Base-by-base conservation (phyloP, 768 basidiomycete genomes). In the Gelatoporia subvermispora region DNA sequence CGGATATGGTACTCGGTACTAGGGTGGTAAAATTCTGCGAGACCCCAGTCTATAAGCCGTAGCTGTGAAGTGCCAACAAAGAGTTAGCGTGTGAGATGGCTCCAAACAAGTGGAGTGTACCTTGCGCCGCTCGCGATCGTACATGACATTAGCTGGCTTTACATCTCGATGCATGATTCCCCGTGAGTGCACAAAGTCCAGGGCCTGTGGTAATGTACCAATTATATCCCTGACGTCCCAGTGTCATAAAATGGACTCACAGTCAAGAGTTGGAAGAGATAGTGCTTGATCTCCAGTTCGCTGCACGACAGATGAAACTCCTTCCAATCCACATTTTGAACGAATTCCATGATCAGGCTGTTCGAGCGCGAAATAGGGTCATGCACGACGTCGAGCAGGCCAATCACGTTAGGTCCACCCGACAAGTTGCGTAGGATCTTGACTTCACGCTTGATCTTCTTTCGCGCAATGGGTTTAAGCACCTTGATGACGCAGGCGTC, bases 101-200 rank as follows among this genome's bases (percentile, higher is more conserved):
- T 23, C 20, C 18, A 24, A 0, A 22, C 17, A 20, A 15, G 15
- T 13, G 28, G 10, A 28, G 41, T 17, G 13, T 59, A 91, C 93
- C 75, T 94, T 90, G 65, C 90, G 85, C 67, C 87, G 87, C 57
- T 93, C 89, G 63, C 96, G 93, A 69, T 98, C 93, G 67, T 93
- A 97, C 93, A 98, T 96, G 54, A 98, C 91, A 67, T 98, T 98
- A 66, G 93, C 93, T 11, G 95, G 95, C 65, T 98, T 98, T 50
- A 98, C 94, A 66, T 97, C 95, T 57, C 95, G 76, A 66, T 97
- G 94, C 89, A 97, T 97, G 68, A 98, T 96, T 13, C 95, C 95
- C 56, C 93, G 89, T 17, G 95, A 97, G 67, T 98, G 95, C 59
- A 94, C 96, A 67, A 87, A 98, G 68, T 98, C 94, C 60, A 98